A percentile compares a stretch with the other conserved stretches of the same genome.
phyloP scores from a whole-genome alignment of 257 asterid genomes.

The Gentiana straminea region DNA sequence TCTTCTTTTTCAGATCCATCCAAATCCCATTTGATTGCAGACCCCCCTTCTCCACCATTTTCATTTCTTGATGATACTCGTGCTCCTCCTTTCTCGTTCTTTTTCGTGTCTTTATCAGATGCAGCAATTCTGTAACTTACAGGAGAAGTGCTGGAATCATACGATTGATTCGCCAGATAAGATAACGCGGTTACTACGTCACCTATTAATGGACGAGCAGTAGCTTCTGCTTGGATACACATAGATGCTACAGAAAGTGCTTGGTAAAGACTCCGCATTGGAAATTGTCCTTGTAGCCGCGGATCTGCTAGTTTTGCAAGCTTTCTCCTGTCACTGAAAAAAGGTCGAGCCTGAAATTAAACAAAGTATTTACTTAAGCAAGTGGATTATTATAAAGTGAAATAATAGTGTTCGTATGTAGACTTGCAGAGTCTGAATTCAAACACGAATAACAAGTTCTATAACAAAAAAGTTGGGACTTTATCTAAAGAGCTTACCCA shows the following conservation, averaged over 20 bases:
- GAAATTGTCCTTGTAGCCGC: slow-evolving; percentile 65
- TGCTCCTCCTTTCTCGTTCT: slow-evolving; percentile 42
- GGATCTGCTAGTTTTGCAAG: slow-evolving; percentile 86
- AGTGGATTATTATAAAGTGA: neutral
- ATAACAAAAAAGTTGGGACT: neutral
- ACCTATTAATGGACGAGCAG: slow-evolving; percentile 90
- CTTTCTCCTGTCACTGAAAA: slow-evolving; percentile 79
- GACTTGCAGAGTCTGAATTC: neutral
- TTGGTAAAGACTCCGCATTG: slow-evolving; percentile 85
- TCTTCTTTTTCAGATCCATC: slow-evolving; percentile 83
- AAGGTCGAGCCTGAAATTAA: slow-evolving; percentile 68
- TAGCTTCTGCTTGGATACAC: slow-evolving; percentile 97
- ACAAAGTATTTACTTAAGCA: slow-evolving; percentile 1
- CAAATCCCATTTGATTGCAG: slow-evolving; percentile 66
- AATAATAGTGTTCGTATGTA: neutral
- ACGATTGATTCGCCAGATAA: slow-evolving; percentile 75
- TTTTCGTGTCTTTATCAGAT: slow-evolving; percentile 32
- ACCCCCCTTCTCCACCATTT: slow-evolving; percentile 44
- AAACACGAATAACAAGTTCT: neutral
- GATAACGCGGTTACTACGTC: slow-evolving; percentile 97
- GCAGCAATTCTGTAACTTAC: slow-evolving; percentile 21
- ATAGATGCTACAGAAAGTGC: slow-evolving; percentile 95
- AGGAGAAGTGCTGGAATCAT: slow-evolving; percentile 38
- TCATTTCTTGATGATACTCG: slow-evolving; percentile 39
- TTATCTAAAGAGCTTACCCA: slow-evolving; percentile 44